Percentiles rank a stretch among this genome's conserved stretches.
Conservation (phyloP, 2,329 filamentous ascomycete genomes). For the Dactylellina haptotyla region DNA sequence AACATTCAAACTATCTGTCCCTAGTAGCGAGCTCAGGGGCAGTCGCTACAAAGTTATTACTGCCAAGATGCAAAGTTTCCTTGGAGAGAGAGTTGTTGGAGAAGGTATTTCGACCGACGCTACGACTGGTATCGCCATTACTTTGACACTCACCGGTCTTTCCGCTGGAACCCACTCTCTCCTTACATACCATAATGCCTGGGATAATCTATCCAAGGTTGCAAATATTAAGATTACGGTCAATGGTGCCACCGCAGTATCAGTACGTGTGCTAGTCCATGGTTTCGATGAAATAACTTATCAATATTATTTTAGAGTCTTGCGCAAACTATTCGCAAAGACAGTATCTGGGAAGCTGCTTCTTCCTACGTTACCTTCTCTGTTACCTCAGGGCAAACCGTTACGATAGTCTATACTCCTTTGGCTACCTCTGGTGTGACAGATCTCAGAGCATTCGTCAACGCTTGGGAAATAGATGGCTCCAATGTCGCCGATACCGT, state of each 20-base stretch:
- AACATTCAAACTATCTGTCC: slow-evolving; percentile 16
- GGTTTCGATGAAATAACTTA: background rate
- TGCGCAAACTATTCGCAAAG: slow-evolving; percentile 58
- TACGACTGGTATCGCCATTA: slow-evolving; percentile 56
- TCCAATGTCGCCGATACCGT: slow-evolving; percentile 57
- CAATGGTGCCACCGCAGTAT: slow-evolving; percentile 54
- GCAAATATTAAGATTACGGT: slow-evolving; percentile 58
- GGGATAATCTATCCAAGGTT: slow-evolving; percentile 57
- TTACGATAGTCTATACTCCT: slow-evolving; percentile 58
- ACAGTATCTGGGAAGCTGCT: slow-evolving; percentile 60
- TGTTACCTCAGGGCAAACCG: slow-evolving; percentile 54
- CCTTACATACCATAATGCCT: slow-evolving; percentile 59
- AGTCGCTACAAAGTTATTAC: slow-evolving; percentile 58
- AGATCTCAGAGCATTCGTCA: slow-evolving; percentile 58
- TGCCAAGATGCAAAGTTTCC: slow-evolving; percentile 57
- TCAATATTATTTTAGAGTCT: slow-evolving; percentile 24
- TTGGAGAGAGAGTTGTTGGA: slow-evolving; percentile 59
- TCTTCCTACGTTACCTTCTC: slow-evolving; percentile 58
- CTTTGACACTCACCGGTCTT: slow-evolving; percentile 58
- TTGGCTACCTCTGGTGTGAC: slow-evolving; percentile 27
- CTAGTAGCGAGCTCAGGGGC: slow-evolving; percentile 55
- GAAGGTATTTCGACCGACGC: slow-evolving; percentile 58
- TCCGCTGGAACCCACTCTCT: slow-evolving; percentile 58
- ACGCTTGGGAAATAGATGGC: slow-evolving; percentile 60
- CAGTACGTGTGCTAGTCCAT: background rate